Percentiles rank a stretch among this genome's conserved stretches.
These are phyloP conservation scores for Ocimum tenuiflorum DNA, from an alignment of 257 asterid genomes.

Conservation along the genomic window DNA sequence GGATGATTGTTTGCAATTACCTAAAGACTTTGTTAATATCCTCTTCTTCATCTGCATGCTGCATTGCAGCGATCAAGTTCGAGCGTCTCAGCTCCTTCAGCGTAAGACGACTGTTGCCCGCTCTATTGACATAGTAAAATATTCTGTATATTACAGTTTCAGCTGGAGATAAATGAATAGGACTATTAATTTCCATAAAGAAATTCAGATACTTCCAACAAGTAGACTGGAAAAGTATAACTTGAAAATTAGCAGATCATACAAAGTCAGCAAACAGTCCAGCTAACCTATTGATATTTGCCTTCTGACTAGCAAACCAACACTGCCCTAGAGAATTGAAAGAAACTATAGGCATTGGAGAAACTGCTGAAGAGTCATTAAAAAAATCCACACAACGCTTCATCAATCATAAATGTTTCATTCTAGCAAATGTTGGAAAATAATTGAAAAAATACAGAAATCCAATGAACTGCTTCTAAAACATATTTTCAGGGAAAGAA, in stretches of 20 bases:
- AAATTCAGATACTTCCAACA: constrained; percentile 7
- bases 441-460: neutral
- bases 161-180: constrained; percentile 66
- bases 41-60: constrained; percentile 99
- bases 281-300: constrained; percentile 19
- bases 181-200: constrained; percentile 31
- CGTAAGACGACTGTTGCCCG: constrained; percentile 85
- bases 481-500: neutral
- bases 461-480: neutral
- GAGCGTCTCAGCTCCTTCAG: constrained; percentile 93
- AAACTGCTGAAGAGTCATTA: constrained; percentile 5
- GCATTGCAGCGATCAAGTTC: constrained; percentile 86
- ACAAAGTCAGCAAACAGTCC: constrained; percentile 20
- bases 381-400: neutral
- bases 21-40: constrained; percentile 96
- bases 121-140: constrained; percentile 93
- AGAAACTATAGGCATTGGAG: constrained; percentile 5
- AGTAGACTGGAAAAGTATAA: constrained; percentile 19
- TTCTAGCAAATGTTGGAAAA: neutral
- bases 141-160: constrained; percentile 97
- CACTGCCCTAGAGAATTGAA: constrained; percentile 9
- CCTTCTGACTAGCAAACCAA: constrained; percentile 17
- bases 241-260: constrained; percentile 14
- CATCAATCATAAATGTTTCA: neutral
- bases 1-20: constrained; percentile 31